Evolutionary conservation across 129 eudicot species (phyloP).

Genomic region (Silybum marianum): DNA sequence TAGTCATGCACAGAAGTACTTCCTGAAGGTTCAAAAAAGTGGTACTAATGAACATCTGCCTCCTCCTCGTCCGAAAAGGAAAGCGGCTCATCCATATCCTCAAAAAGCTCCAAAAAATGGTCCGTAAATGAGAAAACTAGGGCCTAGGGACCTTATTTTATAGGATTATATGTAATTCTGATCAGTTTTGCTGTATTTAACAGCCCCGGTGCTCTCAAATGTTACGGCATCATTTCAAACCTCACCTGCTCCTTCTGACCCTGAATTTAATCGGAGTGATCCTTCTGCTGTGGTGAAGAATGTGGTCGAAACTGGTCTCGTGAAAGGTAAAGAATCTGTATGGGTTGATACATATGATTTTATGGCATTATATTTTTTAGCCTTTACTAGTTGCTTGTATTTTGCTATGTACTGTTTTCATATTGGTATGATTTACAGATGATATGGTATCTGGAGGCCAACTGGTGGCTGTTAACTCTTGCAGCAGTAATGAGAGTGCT

Average conservation of each 20-base stretch:
- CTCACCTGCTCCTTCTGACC: conserved; percentile 51
- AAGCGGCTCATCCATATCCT: conserved; percentile 98
- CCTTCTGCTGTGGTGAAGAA: conserved; percentile 42
- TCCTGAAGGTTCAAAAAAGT: conserved; percentile 87
- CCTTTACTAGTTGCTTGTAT: not conserved
- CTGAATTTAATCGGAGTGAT: conserved; percentile 55
- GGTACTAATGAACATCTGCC: conserved; percentile 96
- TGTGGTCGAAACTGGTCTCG: conserved; percentile 33
- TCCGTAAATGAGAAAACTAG: conserved; percentile 18
- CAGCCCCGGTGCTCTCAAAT: conserved; percentile 71
- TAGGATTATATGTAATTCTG: not conserved
- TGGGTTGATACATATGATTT: not conserved
- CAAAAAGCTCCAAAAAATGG: conserved; percentile 92
- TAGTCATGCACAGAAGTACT: conserved; percentile 95
- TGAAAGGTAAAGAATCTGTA: conserved; percentile 42
- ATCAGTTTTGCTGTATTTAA: conserved; percentile 10
- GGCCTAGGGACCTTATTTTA: not conserved
- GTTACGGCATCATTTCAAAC: conserved; percentile 49
- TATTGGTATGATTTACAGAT: conserved; percentile 36
- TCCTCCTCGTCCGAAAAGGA: conserved; percentile 96
- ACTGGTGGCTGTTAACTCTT: conserved; percentile 44
- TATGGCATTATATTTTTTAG: not conserved
- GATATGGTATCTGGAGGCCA: conserved; percentile 54
- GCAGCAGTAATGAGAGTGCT: conserved; percentile 69
- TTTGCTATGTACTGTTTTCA: conserved; percentile 3